Evolutionary conservation across 2,329 filamentous ascomycete species (phyloP), one percentile per base, ranked within the genome.

Genomic region (Achaetomium macrosporum): DNA sequence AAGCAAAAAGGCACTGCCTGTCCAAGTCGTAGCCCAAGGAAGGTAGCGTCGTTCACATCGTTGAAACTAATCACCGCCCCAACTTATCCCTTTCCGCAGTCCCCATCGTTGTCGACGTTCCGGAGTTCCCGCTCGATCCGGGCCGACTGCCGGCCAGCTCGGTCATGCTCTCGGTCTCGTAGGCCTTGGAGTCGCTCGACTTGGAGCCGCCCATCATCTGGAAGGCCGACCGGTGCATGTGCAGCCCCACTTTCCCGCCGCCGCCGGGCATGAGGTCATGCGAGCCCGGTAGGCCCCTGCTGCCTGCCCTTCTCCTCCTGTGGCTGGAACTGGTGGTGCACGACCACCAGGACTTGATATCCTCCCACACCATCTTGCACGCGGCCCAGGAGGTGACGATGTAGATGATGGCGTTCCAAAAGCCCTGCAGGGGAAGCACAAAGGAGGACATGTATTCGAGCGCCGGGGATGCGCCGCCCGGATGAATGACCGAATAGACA

Each of bases 371-470:
- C 31, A 69, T 68, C 64, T 76, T 77, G 64, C 82, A 84, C 0
- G 84, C 84, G 46, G 78, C 69, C 75, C 82, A 81, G 6, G 85
- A 88, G 1, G 86, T 89, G 11, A 80, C 76, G 15, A 82, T 70
- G 68, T 93, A 95, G 59, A 95, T 89, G 53, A 87, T 68, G 16
- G 84, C 81, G 66, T 95, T 95, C 88, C 88, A 93, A 63, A 91
- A 87, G 0, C 89, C 89, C 65, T 95, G 89, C 0, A 90, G 76
- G 0, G 89, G 88, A 9, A 95, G 76, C 1, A 93, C 88, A 39
- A 89, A 77, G 0, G 86, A 83, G 19, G 85, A 84, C 58, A 84
- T 79, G 58, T 86, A 82, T 61, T 88, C 83, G 20, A 93, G 77
- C 0, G 76, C 72, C 29, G 83, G 76, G 8, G 74, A 77, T 0